Evolutionary conservation across 352 stramenopile genomes (phyloP).

Genomic region (Globisporangium lucens): DNA sequence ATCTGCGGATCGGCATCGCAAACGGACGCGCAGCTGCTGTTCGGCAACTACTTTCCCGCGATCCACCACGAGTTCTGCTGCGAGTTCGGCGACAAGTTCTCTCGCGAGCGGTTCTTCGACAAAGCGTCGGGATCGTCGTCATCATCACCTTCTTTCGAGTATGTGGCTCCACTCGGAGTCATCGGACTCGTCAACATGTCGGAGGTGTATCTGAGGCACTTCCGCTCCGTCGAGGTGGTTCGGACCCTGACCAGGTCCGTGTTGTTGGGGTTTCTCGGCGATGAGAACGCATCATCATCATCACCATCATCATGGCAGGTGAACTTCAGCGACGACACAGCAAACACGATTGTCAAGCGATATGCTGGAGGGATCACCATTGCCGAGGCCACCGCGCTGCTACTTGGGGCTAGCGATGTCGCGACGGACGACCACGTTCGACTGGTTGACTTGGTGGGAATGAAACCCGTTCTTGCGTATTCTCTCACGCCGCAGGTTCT

Average conservation of each 20-base stretch:
- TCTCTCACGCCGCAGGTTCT: slow-evolving; percentile 32
- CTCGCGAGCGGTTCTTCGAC: slow-evolving; percentile 34
- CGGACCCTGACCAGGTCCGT: slow-evolving; percentile 42
- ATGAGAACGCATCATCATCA: slow-evolving; percentile 17
- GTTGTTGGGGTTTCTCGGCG: slow-evolving; percentile 26
- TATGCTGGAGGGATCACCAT: slow-evolving; percentile 31
- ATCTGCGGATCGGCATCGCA: slow-evolving; percentile 27
- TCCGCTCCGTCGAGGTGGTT: slow-evolving; percentile 26
- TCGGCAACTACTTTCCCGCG: slow-evolving; percentile 36
- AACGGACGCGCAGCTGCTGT: slow-evolving; percentile 30
- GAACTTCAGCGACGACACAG: slow-evolving; percentile 20
- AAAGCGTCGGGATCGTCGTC: slow-evolving; percentile 9
- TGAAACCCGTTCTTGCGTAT: slow-evolving; percentile 19
- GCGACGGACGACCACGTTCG: slow-evolving; percentile 22
- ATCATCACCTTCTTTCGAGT: background rate
- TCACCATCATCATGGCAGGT: slow-evolving; percentile 2
- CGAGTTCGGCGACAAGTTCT: slow-evolving; percentile 32
- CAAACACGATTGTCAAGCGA: slow-evolving; percentile 21
- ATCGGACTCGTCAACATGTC: slow-evolving; percentile 23
- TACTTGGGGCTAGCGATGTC: slow-evolving; percentile 15
- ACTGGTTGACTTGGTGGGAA: slow-evolving; percentile 29
- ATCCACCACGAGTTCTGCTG: slow-evolving; percentile 39
- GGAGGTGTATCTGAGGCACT: slow-evolving; percentile 33
- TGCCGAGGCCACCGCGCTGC: slow-evolving; percentile 18
- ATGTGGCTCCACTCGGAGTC: slow-evolving; percentile 1